phyloP scores from a whole-genome alignment of 345 rosid genomes.

The Corchorus olitorius region DNA sequence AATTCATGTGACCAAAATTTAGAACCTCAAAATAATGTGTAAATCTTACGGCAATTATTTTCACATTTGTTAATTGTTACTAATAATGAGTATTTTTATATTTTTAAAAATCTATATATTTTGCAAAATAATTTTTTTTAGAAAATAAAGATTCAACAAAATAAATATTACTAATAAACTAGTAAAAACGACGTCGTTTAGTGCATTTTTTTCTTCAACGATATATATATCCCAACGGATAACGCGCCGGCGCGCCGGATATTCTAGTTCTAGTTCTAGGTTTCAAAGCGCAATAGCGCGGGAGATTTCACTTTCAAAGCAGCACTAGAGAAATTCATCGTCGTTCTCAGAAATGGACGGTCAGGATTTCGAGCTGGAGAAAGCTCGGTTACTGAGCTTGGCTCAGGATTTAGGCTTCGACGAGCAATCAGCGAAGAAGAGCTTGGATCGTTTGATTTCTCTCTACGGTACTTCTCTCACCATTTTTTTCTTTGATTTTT shows the following conservation, averaged over 20 bases:
- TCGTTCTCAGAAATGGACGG: slow-evolving; percentile 30
- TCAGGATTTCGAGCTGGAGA: slow-evolving; percentile 62
- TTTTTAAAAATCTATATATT: too few relatives aligned
- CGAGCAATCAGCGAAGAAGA: slow-evolving; percentile 54
- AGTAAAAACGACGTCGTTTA: not conserved
- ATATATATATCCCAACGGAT: not conserved
- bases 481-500: not conserved
- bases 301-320: slow-evolving; percentile 11
- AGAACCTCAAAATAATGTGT: too few relatives aligned
- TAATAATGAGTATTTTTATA: too few relatives aligned
- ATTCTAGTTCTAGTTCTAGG: too few relatives aligned
- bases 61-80: too few relatives aligned
- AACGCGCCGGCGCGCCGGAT: slow-evolving; percentile 12
- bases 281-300: slow-evolving; percentile 17
- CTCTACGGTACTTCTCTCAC: slow-evolving; percentile 58
- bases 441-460: slow-evolving; percentile 66
- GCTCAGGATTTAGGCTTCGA: slow-evolving; percentile 77
- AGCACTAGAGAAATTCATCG: not conserved
- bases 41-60: too few relatives aligned
- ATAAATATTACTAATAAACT: too few relatives aligned
- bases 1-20: too few relatives aligned
- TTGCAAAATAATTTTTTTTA: too few relatives aligned
- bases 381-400: slow-evolving; percentile 63
- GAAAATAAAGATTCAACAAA: too few relatives aligned
- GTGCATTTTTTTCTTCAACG: not conserved